These are phyloP conservation scores for Funneliformis caledonium DNA, from an alignment of 371 early-diverging fungal species.

Conservation along the genomic window DNA sequence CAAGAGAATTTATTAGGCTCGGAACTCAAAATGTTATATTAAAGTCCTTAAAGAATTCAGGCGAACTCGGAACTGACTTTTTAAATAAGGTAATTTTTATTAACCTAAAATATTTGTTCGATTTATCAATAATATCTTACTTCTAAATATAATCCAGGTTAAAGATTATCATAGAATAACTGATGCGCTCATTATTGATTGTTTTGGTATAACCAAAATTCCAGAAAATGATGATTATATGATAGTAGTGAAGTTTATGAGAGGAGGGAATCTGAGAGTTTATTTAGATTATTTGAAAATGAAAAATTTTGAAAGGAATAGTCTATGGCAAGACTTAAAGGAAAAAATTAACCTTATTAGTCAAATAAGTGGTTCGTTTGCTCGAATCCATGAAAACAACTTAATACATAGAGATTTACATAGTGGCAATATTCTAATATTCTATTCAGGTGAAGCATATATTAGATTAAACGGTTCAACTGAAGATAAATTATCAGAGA, in stretches of 20 bases:
- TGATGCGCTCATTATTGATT: slow-evolving; percentile 5
- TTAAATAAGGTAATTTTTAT: slow-evolving; percentile 8
- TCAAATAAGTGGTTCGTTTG: neutral
- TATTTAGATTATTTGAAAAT: slow-evolving; percentile 7
- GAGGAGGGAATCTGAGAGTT: slow-evolving; percentile 11
- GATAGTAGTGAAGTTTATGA: slow-evolving; percentile 1
- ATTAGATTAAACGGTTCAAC: neutral
- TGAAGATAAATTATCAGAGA: neutral
- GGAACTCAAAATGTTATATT: slow-evolving; percentile 6
- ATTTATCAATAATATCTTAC: neutral
- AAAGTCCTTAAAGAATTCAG: neutral
- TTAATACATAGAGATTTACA: too few relatives aligned
- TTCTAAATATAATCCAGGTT: neutral
- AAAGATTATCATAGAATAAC: slow-evolving; percentile 1
- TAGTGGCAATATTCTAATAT: slow-evolving; percentile 10
- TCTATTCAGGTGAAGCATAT: neutral
- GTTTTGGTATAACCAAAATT: slow-evolving; percentile 27
- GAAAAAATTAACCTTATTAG: neutral
- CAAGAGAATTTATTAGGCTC: neutral
- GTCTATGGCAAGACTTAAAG: neutral
- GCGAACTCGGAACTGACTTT: neutral
- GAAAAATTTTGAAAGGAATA: neutral
- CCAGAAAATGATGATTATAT: neutral
- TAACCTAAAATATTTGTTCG: neutral
- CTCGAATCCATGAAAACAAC: neutral